These are phyloP conservation scores for Sequoiadendron giganteum DNA, from an alignment of 75 land plant species.

Conservation along the genomic window DNA sequence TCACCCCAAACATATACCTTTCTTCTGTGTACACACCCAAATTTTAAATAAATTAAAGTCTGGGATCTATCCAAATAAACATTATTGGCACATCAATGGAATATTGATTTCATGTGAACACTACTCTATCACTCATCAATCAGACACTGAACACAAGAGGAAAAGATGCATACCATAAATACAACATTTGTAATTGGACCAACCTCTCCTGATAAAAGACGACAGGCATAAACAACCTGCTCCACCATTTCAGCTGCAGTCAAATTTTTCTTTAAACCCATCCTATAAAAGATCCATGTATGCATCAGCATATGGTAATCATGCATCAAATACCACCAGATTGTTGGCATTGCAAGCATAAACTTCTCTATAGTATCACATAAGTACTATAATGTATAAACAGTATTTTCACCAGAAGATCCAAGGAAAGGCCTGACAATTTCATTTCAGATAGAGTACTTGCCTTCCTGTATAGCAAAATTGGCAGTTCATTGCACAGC, in stretches of 20 bases:
- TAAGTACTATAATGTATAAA: neutral
- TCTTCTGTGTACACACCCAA: neutral
- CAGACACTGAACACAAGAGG: neutral
- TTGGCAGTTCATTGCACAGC: constrained; percentile 98
- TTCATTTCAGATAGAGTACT: constrained; percentile 9
- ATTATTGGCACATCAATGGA: neutral
- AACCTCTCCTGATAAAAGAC: constrained; percentile 61
- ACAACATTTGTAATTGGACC: constrained; percentile 85
- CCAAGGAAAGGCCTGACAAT: neutral
- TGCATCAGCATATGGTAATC: neutral
- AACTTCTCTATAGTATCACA: neutral
- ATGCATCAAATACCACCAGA: neutral
- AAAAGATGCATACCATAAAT: constrained; percentile 67
- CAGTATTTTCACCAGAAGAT: neutral
- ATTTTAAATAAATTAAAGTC: too few species aligned
- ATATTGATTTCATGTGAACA: neutral
- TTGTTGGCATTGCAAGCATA: neutral
- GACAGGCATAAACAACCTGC: constrained; percentile 85
- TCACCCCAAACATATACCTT: neutral
- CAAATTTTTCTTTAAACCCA: constrained; percentile 81
- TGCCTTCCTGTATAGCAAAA: constrained; percentile 95
- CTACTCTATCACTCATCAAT: neutral
- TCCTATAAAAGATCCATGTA: constrained; percentile 36
- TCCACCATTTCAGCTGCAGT: constrained; percentile 90
- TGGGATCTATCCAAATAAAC: neutral